Base-by-base conservation (phyloP, 1,284 basidiomycete species). In the Melampsora occidentalis region DNA sequence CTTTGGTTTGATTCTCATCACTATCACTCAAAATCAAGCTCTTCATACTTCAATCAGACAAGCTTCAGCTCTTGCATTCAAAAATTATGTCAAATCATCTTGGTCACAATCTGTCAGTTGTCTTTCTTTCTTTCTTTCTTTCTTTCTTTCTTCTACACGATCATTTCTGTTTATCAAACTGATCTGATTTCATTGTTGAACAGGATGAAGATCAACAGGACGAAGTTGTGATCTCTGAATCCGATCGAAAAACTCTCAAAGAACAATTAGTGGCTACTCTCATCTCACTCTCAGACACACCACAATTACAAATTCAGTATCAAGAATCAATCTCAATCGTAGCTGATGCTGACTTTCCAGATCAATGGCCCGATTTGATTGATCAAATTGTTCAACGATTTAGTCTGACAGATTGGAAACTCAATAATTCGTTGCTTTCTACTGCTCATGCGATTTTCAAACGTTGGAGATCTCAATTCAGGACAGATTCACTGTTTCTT, bases 381-480 rank as follows among this genome's bases (percentile, higher is more conserved):
- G 81, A 95, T 92, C 91, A 93, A 89, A 88, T 97, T 64, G 91
- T 95, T 63, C 82, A 85, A 66, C 92, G 92, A 76, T 86, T 95
- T 59, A 90, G 91, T 16, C 84, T 86, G 10, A 87, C 89, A 22
- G 89, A 97, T 81, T 94, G 92, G 83, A 89, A 90, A 79, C 84
- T 93, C 80, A 96, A 97, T 82, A 87, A 94, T 51, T 92, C 91
- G 71, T 91, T 99, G 9, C 87, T 99, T 49, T 89, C 96, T 80
- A 95, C 95, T 0, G 93, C 94, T 0, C 96, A 98, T 83, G 94
- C 93, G 57, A 98, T 99, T 81, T 98, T 97, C 85, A 88, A 89
- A 71, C 88, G 90, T 16, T 99, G 96, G 96, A 89, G 96, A 71
- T 89, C 93, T 5, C 91, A 91, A 80, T 92, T 95, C 81, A 89